These are phyloP conservation scores for Rhazya stricta DNA, from an alignment of 257 asterid species.

Conservation along the genomic window DNA sequence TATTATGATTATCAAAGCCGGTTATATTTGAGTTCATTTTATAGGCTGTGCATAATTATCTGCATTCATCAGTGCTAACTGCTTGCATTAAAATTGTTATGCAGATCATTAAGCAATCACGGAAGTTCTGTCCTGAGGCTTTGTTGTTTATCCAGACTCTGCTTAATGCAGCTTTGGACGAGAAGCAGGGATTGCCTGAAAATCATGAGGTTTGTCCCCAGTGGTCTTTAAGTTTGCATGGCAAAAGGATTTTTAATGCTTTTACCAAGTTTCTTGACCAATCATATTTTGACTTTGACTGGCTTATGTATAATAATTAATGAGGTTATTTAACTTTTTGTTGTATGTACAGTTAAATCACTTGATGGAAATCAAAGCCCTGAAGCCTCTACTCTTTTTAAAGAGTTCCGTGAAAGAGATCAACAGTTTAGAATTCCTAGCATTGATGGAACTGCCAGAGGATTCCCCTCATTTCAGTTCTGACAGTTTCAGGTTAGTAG, in stretches of 20 bases:
- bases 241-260: background rate
- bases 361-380: slow-evolving; percentile 71
- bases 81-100: slow-evolving; percentile 6
- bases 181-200: slow-evolving; percentile 29
- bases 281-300: background rate
- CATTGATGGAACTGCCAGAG: slow-evolving; percentile 62
- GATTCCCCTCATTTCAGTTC: slow-evolving; percentile 71
- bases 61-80: background rate
- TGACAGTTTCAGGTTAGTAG: slow-evolving; percentile 58
- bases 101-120: slow-evolving; percentile 66
- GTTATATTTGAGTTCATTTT: background rate
- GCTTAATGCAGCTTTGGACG: slow-evolving; percentile 63
- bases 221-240: slow-evolving; percentile 6
- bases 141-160: slow-evolving; percentile 59
- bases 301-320: background rate
- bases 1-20: background rate
- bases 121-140: slow-evolving; percentile 81
- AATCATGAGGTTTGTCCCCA: slow-evolving; percentile 60
- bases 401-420: slow-evolving; percentile 45
- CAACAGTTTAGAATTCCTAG: slow-evolving; percentile 50
- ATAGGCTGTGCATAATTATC: background rate
- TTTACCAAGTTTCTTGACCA: background rate
- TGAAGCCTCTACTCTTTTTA: slow-evolving; percentile 54
- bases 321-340: slow-evolving; percentile 2
- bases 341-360: slow-evolving; percentile 52